Conservation (phyloP, 805 yeast species). For the Metschnikowia lachancei region DNA sequence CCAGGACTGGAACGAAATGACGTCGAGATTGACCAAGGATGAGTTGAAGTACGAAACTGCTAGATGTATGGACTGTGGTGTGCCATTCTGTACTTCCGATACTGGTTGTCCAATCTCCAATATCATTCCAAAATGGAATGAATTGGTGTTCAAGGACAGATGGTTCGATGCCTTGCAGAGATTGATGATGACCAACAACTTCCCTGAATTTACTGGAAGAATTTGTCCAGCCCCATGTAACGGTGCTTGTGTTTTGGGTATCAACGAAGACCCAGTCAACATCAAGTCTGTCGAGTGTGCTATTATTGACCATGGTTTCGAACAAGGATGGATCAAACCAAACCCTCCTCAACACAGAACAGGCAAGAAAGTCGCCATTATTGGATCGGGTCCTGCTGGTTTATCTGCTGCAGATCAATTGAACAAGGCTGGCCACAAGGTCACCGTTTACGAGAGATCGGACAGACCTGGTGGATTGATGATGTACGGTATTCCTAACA, state of each 20-base stretch:
- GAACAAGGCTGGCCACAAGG: constrained; percentile 91
- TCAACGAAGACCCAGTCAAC: constrained; percentile 93
- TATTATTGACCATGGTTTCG: constrained; percentile 93
- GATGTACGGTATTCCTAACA: constrained; percentile 99
- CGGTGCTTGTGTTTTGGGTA: constrained; percentile 90
- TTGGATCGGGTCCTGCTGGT: constrained; percentile 98
- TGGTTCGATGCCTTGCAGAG: constrained; percentile 94
- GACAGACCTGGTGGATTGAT: constrained; percentile 95
- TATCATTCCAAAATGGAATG: constrained; percentile 97
- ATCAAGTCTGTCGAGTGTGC: constrained; percentile 95
- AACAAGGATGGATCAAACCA: constrained; percentile 94
- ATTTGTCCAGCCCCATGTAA: constrained; percentile 99
- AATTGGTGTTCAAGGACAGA: constrained; percentile 87
- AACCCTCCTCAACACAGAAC: constrained; percentile 75
- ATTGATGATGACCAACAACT: constrained; percentile 91
- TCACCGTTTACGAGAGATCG: constrained; percentile 88
- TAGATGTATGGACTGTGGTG: constrained; percentile 99
- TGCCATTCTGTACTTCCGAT: constrained; percentile 97
- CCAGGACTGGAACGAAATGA: constrained; percentile 89
- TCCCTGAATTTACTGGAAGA: constrained; percentile 98
- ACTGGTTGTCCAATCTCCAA: constrained; percentile 98
- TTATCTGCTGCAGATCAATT: constrained; percentile 95
- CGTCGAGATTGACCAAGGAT: constrained; percentile 74
- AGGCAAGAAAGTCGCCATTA: constrained; percentile 77
- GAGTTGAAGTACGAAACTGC: constrained; percentile 92